Conservation (phyloP, 2,329 filamentous ascomycete genomes). For the Exophiala dermatitidis region DNA sequence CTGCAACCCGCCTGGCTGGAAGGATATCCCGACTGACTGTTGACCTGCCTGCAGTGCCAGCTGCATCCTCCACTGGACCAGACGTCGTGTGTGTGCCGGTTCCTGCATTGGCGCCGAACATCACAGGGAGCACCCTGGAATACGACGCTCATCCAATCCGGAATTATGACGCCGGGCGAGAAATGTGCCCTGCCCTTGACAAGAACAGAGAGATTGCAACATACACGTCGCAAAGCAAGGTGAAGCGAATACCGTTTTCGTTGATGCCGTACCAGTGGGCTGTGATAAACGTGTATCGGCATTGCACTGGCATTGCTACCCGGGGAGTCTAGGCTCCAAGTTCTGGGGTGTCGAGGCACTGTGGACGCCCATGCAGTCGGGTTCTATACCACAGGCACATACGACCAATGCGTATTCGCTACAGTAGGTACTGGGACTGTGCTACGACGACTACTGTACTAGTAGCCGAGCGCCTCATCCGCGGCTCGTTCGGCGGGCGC, state of each 20-base stretch:
- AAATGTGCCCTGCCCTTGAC: background rate
- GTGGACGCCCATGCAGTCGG: too few species aligned
- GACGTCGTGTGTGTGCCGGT: background rate
- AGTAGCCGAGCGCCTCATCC: slow-evolving; percentile 14
- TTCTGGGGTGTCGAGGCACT: too few species aligned
- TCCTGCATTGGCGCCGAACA: slow-evolving; percentile 24
- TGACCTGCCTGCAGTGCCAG: background rate
- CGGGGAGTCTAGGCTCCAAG: too few species aligned
- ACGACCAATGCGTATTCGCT: too few species aligned
- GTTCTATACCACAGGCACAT: too few species aligned
- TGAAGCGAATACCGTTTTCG: too few species aligned
- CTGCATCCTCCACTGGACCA: background rate
- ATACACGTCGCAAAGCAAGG: background rate
- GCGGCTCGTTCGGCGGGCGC: slow-evolving; percentile 5
- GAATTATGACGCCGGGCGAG: background rate
- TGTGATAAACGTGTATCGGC: too few species aligned
- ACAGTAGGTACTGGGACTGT: too few species aligned
- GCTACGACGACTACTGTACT: background rate
- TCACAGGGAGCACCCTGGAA: background rate
- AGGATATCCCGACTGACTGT: background rate
- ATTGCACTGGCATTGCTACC: too few species aligned
- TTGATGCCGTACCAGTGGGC: too few species aligned
- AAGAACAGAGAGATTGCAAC: background rate
- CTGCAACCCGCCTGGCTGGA: background rate
- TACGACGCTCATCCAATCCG: background rate